Evolutionary conservation across 495 filamentous ascomycete species (phyloP), one percentile per base, ranked within the genome.

Genomic region (Articulospora tetracladia): DNA sequence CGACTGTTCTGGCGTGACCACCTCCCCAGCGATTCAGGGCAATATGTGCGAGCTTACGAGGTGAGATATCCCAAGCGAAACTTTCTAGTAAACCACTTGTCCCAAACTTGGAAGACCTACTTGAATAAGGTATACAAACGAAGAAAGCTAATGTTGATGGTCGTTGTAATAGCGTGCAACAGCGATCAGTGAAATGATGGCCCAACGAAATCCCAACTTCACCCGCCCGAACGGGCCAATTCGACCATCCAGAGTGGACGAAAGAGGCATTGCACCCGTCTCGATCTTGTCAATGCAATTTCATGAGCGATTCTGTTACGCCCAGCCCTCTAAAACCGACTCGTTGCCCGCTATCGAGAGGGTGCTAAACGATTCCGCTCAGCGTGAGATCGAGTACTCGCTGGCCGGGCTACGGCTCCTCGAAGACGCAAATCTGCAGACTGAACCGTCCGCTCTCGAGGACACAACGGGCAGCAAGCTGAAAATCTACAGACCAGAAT

Each of bases 341-440:
- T 51, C 57, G 12, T 19, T 59, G 8, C 47, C 47, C 4, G 57
- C 23, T n/a, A 47, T 59, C 7, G 47, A 59, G 27, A 34, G 23
- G n/a, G 19, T 59, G 17, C 57, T 51, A 7, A 59, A 59, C 30
- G 3, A 39, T 23, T n/a, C 51, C 12, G 57, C 57, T 2, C 12
- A 59, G 20, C 13, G 51, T 17, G 57, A 59, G 47, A 52, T 59
- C 3, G 17, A 51, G 12, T 6, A 23, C 3, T 41, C 46, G 1
- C 27, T 59, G 2, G 22, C 24, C 3, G 57, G 57, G 3, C 23
- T 59, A 4, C 46, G 25, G 3, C 24, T 36, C 22, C 46, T 59
- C 20, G 27, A n/a, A 30, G 22, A 30, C 12, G 25, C 25, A 8
- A 54, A 54, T 10, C 27, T 22, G 13, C 30, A 6, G 30, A 32